Base-by-base conservation (phyloP, 495 filamentous ascomycete species). In the Astrothelium macrocarpum region DNA sequence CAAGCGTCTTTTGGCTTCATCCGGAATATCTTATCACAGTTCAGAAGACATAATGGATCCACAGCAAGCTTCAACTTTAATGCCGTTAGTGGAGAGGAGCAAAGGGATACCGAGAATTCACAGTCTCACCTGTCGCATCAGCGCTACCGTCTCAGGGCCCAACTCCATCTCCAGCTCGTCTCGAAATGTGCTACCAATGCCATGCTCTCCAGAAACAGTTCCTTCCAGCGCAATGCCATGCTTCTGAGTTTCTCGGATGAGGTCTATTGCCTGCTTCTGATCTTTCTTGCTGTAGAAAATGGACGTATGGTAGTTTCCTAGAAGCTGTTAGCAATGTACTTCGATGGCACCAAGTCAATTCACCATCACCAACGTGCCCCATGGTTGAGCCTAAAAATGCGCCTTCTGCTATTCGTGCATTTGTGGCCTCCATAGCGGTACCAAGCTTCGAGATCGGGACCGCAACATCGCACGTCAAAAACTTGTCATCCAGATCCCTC, bases 341-440 rank as follows among this genome's bases (percentile, higher is more conserved):
- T 2, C 14, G 10, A 59, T 4, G 11, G 14, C 4, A 23, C 25
- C 12, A 49, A 4, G 45, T 58, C 18, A 23, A 62, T 12, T 25
- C 16, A 28, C 61, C 91, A 72, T 95, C 89, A 3, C 90, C 90
- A 63, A 95, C 85, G 66, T 95, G 90, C 14, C 88, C 90, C 0
- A 97, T 79, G 28, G 93, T 90, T 72, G 85, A 89, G 23, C 90
- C 90, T 70, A 96, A 93, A 11, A 96, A 74, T 1, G 90, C 90
- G 10, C 93, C 77, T 9, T 89, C 84, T 69, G 93, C 88, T 78
- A 96, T 84, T 72, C 95, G 90, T 69, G 90, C 89, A 77, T 96
- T 94, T 60, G 89, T 91, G 43, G 89, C 82, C 71, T 95, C 90
- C 62, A 96, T 93, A 43, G 96, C 90, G 73, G 96, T 91, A 2